Evolutionary conservation across 805 yeast genomes (phyloP), one percentile per base, ranked within the genome.

Genomic region (Yarrowia bubula): DNA sequence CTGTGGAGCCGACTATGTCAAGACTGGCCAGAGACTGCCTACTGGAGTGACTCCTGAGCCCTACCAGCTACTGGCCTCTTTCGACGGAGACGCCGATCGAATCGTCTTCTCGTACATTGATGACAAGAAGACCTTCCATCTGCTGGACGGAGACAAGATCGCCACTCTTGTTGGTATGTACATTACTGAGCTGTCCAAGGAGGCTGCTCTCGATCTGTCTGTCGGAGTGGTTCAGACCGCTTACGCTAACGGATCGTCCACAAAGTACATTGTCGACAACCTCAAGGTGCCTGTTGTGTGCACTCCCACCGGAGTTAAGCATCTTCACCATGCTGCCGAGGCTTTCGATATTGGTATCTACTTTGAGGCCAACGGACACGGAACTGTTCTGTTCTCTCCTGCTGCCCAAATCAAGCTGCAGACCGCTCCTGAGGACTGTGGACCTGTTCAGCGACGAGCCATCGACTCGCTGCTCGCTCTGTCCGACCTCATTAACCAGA

Each of bases 311-410:
- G 99, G 99, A 43, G 99, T 95, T 39, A 95, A 95, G 76, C 96
- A 95, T 77, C 79, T 95, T 68, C 99, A 95, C 74, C 98, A 93
- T 72, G 96, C 92, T 60, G 95, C 96, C 0, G 84, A 83, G 67
- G 81, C 85, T 47, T 95, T 84, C 72, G 98, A 92, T 72, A 82
- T 93, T 67, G 99, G 99, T 31, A 86, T 95, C 14, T 95, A 95
- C 77, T 95, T 95, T 71, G 99, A 95, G 78, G 99, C 99, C 64
- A 95, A 95, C 74, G 99, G 99, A n/a, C 99, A 95, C 74, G 99
- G 99, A 13, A 95, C 99, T 0, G 96, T 93, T 7, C 80, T 91
- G 18, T 95, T 95, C 74, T 85, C 90, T 4, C 81, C 84, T 0
- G 74, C 77, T 13, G 84, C 80, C 58, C 66, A 84, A 65, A 75